Conservation (phyloP, 495 filamentous ascomycete genomes). For the Neurospora africana region DNA sequence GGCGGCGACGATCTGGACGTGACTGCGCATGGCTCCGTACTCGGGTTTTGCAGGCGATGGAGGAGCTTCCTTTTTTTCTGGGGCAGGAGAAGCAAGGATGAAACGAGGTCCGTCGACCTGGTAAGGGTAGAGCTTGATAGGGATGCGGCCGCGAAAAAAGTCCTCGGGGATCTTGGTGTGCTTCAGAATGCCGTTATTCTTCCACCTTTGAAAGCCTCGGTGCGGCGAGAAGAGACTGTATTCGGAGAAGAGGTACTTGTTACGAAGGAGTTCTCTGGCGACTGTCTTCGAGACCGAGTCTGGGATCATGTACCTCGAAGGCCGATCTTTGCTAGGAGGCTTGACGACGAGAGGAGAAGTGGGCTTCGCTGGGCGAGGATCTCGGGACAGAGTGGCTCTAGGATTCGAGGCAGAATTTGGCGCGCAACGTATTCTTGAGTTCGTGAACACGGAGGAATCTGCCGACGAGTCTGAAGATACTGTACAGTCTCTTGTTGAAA, state of each 20-base stretch:
- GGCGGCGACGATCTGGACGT: conserved; percentile 61
- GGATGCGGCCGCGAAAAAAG: neutral
- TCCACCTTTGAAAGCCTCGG: neutral
- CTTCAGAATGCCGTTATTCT: neutral
- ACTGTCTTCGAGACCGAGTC: neutral
- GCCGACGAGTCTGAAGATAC: neutral
- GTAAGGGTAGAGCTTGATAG: conserved; percentile 2
- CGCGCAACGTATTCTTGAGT: neutral
- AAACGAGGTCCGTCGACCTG: neutral
- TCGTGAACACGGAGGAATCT: neutral
- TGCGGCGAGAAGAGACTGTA: neutral
- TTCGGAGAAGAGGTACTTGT: neutral
- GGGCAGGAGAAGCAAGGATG: neutral
- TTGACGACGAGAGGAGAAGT: neutral
- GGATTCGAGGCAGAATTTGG: neutral
- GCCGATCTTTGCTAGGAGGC: neutral
- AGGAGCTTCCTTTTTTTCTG: neutral
- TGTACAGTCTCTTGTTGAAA: neutral
- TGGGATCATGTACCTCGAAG: neutral
- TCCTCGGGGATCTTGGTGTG: neutral
- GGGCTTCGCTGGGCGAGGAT: neutral
- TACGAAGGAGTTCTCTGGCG: neutral
- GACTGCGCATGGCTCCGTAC: conserved; percentile 49
- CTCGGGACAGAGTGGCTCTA: neutral
- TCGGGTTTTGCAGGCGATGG: neutral